phyloP scores from a whole-genome alignment of 805 yeast species.

The Saturnispora diversa region DNA sequence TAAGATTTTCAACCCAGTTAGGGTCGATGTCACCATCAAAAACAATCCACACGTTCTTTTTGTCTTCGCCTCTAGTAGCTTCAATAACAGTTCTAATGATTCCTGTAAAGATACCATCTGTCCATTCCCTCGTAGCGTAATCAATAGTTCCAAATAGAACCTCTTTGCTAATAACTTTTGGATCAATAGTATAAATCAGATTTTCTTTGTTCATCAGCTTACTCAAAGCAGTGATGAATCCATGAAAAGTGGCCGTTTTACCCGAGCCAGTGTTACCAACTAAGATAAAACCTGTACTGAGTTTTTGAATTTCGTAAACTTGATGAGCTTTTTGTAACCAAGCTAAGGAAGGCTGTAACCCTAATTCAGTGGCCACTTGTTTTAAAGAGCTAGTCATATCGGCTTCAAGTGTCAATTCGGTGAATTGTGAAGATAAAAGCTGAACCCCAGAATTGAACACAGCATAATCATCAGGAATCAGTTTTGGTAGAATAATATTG shows the following conservation, averaged over 20 bases:
- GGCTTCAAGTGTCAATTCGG: constrained; percentile 7
- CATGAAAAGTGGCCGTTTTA: constrained; percentile 48
- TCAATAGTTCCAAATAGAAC: constrained; percentile 66
- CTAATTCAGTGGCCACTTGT: constrained; percentile 26
- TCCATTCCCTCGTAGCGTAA: constrained; percentile 79
- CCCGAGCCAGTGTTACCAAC: constrained; percentile 76
- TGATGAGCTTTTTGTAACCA: constrained; percentile 57
- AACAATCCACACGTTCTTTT: constrained; percentile 61
- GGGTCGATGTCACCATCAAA: constrained; percentile 95
- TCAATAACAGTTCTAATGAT: constrained; percentile 50
- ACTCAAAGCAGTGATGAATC: constrained; percentile 40
- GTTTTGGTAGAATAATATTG: constrained; percentile 63
- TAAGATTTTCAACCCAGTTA: constrained; percentile 83
- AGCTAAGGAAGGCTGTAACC: constrained; percentile 28
- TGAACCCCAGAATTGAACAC: constrained; percentile 26
- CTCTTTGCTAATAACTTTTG: constrained; percentile 65
- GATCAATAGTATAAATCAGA: constrained; percentile 48
- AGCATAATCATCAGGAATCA: constrained; percentile 44
- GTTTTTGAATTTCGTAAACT: constrained; percentile 47
- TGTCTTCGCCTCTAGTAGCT: constrained; percentile 51
- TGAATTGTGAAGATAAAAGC: background rate
- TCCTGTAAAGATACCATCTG: constrained; percentile 74
- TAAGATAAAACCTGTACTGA: constrained; percentile 73
- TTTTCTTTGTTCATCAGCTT: constrained; percentile 28
- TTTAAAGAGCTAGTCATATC: constrained; percentile 16